phyloP scores from a whole-genome alignment of 208 protist species.

The Herpetomonas tarakana region DNA sequence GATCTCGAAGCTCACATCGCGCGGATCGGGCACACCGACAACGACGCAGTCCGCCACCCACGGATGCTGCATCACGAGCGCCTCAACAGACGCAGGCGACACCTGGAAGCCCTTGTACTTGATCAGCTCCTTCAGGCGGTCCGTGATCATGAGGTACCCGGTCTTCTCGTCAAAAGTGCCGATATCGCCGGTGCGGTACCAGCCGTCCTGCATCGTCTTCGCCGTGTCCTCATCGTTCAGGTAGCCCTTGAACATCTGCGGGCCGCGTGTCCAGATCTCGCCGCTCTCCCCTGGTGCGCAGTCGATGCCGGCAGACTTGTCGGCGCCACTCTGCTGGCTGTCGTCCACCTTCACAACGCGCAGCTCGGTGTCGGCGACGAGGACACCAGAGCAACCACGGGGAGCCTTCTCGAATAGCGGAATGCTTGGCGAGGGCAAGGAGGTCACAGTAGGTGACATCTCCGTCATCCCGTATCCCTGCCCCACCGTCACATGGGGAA shows the following conservation, averaged over 20 bases:
- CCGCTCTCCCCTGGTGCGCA: conserved; percentile 12
- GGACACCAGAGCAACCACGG: not conserved
- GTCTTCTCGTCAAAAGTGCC: conserved; percentile 41
- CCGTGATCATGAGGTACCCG: conserved; percentile 46
- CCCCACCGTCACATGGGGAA: conserved; percentile 9
- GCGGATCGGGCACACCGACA: conserved; percentile 49
- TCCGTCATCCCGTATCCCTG: conserved; percentile 72
- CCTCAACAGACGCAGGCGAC: conserved; percentile 76
- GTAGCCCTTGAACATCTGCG: conserved; percentile 81
- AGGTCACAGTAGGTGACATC: conserved; percentile 25
- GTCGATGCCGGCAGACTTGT: conserved; percentile 6
- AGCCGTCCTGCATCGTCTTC: conserved; percentile 52
- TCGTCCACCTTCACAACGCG: conserved; percentile 14
- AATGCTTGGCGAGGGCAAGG: not conserved
- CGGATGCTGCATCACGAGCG: conserved; percentile 43
- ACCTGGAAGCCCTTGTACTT: conserved; percentile 92
- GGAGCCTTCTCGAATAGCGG: not conserved
- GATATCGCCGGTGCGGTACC: conserved; percentile 77
- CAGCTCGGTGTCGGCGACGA: conserved; percentile 16
- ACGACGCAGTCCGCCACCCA: conserved; percentile 68
- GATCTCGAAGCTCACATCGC: conserved; percentile 49
- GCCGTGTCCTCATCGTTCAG: conserved; percentile 45
- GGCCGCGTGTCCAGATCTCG: conserved; percentile 47
- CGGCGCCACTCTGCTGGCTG: conserved; percentile 12
- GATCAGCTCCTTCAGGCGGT: conserved; percentile 89